Base-by-base conservation (phyloP, 257 asterid species). In the Solanum habrochaites region DNA sequence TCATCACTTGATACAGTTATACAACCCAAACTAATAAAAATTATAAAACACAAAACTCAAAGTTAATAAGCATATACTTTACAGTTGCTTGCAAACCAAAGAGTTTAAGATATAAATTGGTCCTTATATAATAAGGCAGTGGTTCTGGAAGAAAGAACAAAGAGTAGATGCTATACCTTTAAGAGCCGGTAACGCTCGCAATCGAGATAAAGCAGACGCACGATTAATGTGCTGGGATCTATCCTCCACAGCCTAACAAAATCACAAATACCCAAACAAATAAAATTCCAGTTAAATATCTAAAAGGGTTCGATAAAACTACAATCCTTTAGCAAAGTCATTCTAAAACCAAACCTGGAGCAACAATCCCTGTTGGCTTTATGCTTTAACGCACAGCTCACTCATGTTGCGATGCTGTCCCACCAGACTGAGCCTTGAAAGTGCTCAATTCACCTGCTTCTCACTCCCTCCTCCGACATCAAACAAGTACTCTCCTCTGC, bases 341-440 rank as follows among this genome's bases (percentile, higher is more conserved):
- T 5, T n/a, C n/a, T 6, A 25, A 66, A 49, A 86, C 6, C 49
- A 49, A 77, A 27, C 99, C 98, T 97, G n/a, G 99, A 84, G 98
- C 94, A 69, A 88, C 83, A 86, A 95, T 93, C 89, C 98, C 98
- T 1, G 98, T 94, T 9, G 98, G 99, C n/a, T 29, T 90, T 92
- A 90, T 97, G 99, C 94, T 95, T 97, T 86, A 91, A 83, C 99
- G 99, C 88, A 97, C 99, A 64, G 99, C 98, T 97, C 99, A 16
- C 98, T 94, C 93, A 95, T 97, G 92, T 97, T 97, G 45, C 99
- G 98, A 91, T 97, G 99, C 89, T 97, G 99, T 60, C 99, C 99
- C 37, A 98, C 99, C 1, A 98, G 98, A 71, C 99, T 98, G 94
- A 43, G 95, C 90, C 91, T 93, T 97, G 89, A 88, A 97, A 83